A percentile compares a stretch with the other conserved stretches of the same genome.
phyloP scores from a whole-genome alignment of 805 yeast genomes.

The Metschnikowia lochheadii region DNA sequence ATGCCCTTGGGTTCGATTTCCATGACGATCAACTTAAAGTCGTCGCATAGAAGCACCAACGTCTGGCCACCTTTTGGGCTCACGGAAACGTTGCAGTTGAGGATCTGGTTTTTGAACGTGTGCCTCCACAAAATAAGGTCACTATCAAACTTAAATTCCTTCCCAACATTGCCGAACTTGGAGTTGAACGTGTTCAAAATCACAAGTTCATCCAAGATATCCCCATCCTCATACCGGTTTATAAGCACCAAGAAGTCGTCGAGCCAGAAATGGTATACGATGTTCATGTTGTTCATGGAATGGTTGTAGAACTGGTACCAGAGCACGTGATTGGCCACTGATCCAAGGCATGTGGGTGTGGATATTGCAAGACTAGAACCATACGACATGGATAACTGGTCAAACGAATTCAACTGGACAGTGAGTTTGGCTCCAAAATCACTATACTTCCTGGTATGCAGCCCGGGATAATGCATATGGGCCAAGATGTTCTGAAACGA shows the following conservation, averaged over 20 bases:
- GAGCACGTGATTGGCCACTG: conserved; percentile 28
- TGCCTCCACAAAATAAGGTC: conserved; percentile 40
- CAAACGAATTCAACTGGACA: conserved; percentile 6
- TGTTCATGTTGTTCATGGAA: conserved; percentile 29
- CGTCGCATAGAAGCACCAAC: conserved; percentile 28
- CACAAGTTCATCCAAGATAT: conserved; percentile 33
- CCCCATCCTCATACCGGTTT: conserved; percentile 23
- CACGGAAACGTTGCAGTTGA: conserved; percentile 17
- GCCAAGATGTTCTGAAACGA: conserved; percentile 25
- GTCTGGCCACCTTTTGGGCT: background rate
- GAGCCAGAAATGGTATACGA: conserved; percentile 34
- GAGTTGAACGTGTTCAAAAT: conserved; percentile 30
- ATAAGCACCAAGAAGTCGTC: conserved; percentile 32
- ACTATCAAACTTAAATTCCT: conserved; percentile 30
- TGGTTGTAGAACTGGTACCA: conserved; percentile 39
- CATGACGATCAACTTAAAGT: conserved; percentile 26
- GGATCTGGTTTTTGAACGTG: conserved; percentile 24
- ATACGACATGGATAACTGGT: conserved; percentile 14
- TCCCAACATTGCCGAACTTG: conserved; percentile 32
- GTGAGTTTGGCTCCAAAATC: conserved; percentile 19
- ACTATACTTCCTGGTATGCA: background rate
- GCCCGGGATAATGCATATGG: conserved; percentile 22
- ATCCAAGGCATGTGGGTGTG: conserved; percentile 13
- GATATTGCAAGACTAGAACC: conserved; percentile 15
- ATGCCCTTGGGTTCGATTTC: conserved; percentile 16